A percentile compares a stretch with the other conserved stretches of the same genome.
phyloP scores from a whole-genome alignment of 1,139 yeast genomes.

The Sporopachydermia cereana region DNA sequence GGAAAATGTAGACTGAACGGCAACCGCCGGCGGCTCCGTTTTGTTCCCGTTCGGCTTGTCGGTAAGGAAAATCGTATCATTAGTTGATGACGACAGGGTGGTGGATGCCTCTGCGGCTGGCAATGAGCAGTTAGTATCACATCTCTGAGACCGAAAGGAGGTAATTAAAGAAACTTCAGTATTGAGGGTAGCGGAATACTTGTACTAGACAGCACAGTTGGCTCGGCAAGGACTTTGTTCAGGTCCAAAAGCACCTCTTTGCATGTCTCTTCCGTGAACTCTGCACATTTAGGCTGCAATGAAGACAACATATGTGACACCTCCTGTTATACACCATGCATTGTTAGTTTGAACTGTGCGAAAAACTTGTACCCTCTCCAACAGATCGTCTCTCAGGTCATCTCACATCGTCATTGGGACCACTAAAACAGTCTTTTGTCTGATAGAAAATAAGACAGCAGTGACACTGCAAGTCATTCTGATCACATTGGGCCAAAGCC shows the following conservation, averaged over 20 bases:
- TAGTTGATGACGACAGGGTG: too few species aligned
- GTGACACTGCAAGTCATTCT: neutral
- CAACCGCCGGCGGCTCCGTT: neutral
- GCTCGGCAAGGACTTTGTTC: too few species aligned
- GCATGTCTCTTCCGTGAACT: constrained; percentile 8
- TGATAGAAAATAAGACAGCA: neutral
- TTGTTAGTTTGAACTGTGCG: too few species aligned
- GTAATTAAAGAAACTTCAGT: neutral
- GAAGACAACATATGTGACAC: neutral
- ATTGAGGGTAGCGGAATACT: neutral
- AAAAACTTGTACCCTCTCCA: too few species aligned
- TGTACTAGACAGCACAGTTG: too few species aligned
- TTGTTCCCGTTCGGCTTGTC: neutral
- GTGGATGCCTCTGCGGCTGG: too few species aligned
- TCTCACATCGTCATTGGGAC: neutral
- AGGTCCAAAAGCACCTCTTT: neutral
- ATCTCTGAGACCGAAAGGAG: too few species aligned
- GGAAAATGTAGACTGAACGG: neutral
- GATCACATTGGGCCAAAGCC: neutral
- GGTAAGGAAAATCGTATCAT: too few species aligned
- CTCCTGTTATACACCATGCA: neutral
- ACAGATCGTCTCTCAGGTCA: neutral
- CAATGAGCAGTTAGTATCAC: neutral
- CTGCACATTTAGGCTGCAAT: neutral
- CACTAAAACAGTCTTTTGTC: neutral